These are phyloP conservation scores for Pseudocohnilembus persalinus DNA, from an alignment of 169 alveolate genomes.

Conservation along the genomic window DNA sequence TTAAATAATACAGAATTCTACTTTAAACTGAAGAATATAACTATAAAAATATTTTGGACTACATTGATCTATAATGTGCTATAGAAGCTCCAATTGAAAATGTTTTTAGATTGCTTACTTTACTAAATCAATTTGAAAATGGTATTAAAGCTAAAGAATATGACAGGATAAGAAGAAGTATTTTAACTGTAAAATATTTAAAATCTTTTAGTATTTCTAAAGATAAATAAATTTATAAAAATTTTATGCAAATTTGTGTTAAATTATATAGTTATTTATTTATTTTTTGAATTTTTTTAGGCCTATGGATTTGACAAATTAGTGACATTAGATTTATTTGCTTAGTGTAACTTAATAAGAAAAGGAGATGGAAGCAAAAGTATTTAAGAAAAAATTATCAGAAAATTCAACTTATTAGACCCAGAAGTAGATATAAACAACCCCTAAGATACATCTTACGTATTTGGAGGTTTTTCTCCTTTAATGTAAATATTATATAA, in stretches of 20 bases:
- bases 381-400: not conserved
- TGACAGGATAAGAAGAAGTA: not conserved
- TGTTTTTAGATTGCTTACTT: not conserved
- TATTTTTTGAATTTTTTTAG: not conserved
- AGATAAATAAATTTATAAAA: too few relatives aligned
- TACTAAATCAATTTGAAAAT: not conserved
- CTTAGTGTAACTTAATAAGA: not conserved
- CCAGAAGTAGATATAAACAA: not conserved
- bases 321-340: not conserved
- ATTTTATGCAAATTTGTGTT: too few relatives aligned
- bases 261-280: too few relatives aligned
- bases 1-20: not conserved
- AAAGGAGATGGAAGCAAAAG: not conserved
- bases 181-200: not conserved
- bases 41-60: not conserved
- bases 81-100: not conserved
- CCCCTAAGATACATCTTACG: not conserved
- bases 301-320: not conserved
- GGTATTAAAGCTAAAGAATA: not conserved
- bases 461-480: not conserved
- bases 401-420: too few relatives aligned
- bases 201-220: not conserved
- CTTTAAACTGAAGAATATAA: not conserved
- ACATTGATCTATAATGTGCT: not conserved
- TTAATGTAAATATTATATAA: not conserved